These are phyloP conservation scores for Solidago caesia DNA, from an alignment of 129 eudicot species.

Conservation along the genomic window DNA sequence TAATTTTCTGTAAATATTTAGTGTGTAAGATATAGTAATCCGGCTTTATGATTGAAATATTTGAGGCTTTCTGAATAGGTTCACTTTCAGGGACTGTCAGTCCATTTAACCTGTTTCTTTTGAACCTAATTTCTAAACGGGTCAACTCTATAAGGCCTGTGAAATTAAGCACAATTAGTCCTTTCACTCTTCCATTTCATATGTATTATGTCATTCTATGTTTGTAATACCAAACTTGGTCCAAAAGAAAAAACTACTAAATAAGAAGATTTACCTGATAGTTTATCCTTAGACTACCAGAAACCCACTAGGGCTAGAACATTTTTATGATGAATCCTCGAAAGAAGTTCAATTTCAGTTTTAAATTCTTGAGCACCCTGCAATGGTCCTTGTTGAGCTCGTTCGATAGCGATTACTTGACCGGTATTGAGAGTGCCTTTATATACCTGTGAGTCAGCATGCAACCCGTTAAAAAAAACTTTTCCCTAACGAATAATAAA, in stretches of 20 bases:
- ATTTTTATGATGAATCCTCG: conserved; percentile 85
- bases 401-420: conserved; percentile 69
- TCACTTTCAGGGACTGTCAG: neutral
- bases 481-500: neutral
- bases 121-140: neutral
- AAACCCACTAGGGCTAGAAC: conserved; percentile 93
- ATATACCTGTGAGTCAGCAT: conserved; percentile 57
- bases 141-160: neutral
- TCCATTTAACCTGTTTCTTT: neutral
- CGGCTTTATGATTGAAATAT: neutral
- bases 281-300: conserved; percentile 74
- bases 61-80: conserved; percentile 5
- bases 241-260: neutral
- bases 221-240: neutral
- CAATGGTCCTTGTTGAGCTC: conserved; percentile 85
- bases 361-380: conserved; percentile 82
- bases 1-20: neutral
- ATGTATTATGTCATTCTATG: neutral
- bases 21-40: neutral
- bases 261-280: conserved; percentile 55
- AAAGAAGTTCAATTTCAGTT: conserved; percentile 80
- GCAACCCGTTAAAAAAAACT: conserved; percentile 8
- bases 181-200: neutral
- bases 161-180: neutral
- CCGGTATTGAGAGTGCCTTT: conserved; percentile 59